These are phyloP conservation scores for Phytophthora constricta DNA, from an alignment of 352 stramenopile species.

Conservation along the genomic window DNA sequence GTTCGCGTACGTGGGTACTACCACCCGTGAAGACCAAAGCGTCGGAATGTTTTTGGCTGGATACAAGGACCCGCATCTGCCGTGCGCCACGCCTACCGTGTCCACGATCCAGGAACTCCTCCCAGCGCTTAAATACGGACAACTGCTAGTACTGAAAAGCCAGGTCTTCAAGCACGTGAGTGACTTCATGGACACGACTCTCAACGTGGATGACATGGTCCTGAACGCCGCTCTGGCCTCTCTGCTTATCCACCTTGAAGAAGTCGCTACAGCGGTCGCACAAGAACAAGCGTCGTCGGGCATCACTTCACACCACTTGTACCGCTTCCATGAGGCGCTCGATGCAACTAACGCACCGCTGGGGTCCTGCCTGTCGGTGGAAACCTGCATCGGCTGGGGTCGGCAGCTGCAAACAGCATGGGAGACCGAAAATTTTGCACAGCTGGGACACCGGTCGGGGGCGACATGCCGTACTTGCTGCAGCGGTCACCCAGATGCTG, in stretches of 20 bases:
- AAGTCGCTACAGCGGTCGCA: neutral
- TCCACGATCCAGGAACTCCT: neutral
- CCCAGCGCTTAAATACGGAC: neutral
- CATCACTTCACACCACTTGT: slow-evolving; percentile 10
- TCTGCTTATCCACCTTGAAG: slow-evolving; percentile 14
- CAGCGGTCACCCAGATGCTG: too few relatives aligned
- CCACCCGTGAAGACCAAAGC: too few relatives aligned
- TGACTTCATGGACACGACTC: too few relatives aligned
- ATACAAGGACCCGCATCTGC: too few relatives aligned
- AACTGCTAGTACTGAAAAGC: neutral
- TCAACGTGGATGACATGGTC: too few relatives aligned
- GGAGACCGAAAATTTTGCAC: too few relatives aligned
- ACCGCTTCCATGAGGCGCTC: slow-evolving; percentile 1
- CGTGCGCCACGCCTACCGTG: neutral
- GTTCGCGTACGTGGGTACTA: neutral
- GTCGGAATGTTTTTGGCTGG: too few relatives aligned
- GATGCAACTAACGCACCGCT: slow-evolving; percentile 2
- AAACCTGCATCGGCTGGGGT: slow-evolving; percentile 12
- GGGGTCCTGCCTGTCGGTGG: neutral
- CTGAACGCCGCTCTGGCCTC: neutral
- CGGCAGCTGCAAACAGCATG: neutral
- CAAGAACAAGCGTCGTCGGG: neutral
- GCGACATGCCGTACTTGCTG: slow-evolving; percentile 1
- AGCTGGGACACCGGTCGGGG: slow-evolving; percentile 1
- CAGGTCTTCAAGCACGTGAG: neutral